These are phyloP conservation scores for Alternaria ventricosa DNA, from an alignment of 2,329 filamentous ascomycete genomes.

Conservation along the genomic window DNA sequence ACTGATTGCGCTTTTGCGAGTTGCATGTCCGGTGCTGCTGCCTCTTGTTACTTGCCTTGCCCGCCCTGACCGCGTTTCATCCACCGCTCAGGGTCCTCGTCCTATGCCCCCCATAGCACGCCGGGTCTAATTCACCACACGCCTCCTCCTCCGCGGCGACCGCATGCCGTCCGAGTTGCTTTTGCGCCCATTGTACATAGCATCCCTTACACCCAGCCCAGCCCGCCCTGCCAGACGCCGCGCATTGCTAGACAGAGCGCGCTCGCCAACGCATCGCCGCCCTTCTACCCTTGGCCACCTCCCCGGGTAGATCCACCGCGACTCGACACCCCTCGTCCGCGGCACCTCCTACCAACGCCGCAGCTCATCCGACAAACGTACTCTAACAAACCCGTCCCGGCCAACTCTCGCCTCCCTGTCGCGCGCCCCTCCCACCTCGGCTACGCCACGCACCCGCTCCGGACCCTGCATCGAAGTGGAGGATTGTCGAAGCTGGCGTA, in stretches of 20 bases:
- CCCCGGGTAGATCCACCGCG: neutral
- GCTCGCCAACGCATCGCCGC: slow-evolving; percentile 17
- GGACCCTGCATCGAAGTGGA: slow-evolving; percentile 1
- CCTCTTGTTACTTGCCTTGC: slow-evolving; percentile 20
- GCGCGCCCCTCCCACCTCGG: slow-evolving; percentile 14
- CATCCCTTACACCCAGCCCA: slow-evolving; percentile 2
- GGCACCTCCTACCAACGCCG: neutral
- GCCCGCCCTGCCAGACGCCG: slow-evolving; percentile 19
- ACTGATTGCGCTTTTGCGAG: slow-evolving; percentile 9
- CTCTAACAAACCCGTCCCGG: neutral
- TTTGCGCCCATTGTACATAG: slow-evolving; percentile 17
- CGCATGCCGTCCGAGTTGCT: slow-evolving; percentile 18
- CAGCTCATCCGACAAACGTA: slow-evolving; percentile 2
- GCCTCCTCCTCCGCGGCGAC: slow-evolving; percentile 10
- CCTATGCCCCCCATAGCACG: slow-evolving; percentile 19
- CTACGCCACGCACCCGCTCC: slow-evolving; percentile 9
- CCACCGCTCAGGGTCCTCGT: slow-evolving; percentile 32
- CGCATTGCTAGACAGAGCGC: slow-evolving; percentile 16
- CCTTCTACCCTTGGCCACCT: slow-evolving; percentile 1
- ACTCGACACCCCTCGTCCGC: slow-evolving; percentile 1
- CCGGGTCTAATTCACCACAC: slow-evolving; percentile 10
- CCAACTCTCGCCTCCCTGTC: slow-evolving; percentile 4
- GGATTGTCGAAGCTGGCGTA: slow-evolving; percentile 32
- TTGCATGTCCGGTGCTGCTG: neutral
- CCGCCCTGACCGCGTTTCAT: slow-evolving; percentile 35